These are phyloP conservation scores for Candida sithepensis DNA, from an alignment of 805 yeast species.

Conservation along the genomic window DNA sequence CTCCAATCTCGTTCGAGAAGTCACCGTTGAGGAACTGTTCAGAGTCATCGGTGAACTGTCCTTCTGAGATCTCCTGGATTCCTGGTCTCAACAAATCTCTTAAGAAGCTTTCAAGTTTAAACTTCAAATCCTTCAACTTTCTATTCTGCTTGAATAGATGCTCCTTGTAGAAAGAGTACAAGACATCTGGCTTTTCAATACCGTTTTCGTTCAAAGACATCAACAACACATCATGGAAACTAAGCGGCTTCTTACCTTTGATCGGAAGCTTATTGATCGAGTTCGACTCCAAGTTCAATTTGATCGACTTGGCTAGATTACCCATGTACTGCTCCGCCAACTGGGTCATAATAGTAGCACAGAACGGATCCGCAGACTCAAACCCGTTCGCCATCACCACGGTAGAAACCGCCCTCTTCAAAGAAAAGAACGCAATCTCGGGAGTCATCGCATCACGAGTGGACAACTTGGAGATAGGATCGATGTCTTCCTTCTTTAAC, in stretches of 20 bases:
- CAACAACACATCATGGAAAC: constrained; percentile 45
- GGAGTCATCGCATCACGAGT: constrained; percentile 62
- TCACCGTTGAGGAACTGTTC: constrained; percentile 95
- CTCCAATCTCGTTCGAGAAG: constrained; percentile 89
- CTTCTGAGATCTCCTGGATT: constrained; percentile 64
- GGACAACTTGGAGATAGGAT: constrained; percentile 68
- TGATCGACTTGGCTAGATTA: constrained; percentile 68
- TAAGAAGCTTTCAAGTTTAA: constrained; percentile 64
- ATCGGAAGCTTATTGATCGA: constrained; percentile 39
- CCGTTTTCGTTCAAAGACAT: constrained; percentile 83
- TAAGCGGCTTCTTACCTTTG: constrained; percentile 20
- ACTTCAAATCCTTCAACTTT: constrained; percentile 65
- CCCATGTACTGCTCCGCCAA: constrained; percentile 77
- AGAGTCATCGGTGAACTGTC: constrained; percentile 81
- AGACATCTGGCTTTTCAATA: constrained; percentile 68
- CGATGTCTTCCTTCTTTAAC: constrained; percentile 66
- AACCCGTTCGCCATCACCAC: constrained; percentile 90
- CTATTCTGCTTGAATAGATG: constrained; percentile 63
- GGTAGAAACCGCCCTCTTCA: constrained; percentile 70
- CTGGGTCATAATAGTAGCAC: constrained; percentile 76
- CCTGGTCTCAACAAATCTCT: constrained; percentile 82
- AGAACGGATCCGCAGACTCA: constrained; percentile 75
- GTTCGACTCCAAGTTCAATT: constrained; percentile 64
- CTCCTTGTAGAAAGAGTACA: constrained; percentile 72
- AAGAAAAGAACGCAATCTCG: constrained; percentile 60